These are phyloP conservation scores for Ganoderma resinaceum DNA, from an alignment of 1,284 basidiomycete species.

Conservation along the genomic window DNA sequence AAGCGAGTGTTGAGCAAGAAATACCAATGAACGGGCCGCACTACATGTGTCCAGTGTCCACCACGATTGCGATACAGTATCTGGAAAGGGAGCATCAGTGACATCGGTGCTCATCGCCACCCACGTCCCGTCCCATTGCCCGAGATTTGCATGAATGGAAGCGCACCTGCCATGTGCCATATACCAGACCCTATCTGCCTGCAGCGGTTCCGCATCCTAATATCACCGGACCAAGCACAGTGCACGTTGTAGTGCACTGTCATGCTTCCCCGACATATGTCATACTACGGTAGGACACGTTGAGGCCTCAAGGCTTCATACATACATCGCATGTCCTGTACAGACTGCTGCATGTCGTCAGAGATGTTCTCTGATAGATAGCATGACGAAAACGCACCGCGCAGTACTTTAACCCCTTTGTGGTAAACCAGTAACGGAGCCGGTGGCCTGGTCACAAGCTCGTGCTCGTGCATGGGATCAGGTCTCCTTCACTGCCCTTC, in stretches of 20 bases:
- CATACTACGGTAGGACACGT: neutral
- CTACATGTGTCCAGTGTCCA: too few relatives aligned
- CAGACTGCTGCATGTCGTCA: neutral
- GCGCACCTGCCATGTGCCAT: neutral
- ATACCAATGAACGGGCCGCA: neutral
- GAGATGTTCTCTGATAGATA: neutral
- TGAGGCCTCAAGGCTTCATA: neutral
- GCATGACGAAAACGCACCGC: neutral
- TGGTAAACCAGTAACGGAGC: neutral
- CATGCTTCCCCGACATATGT: neutral
- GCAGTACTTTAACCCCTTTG: neutral
- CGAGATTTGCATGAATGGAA: neutral
- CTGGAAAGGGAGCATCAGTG: neutral
- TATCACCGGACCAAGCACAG: neutral
- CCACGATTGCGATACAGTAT: neutral
- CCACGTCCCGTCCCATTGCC: neutral
- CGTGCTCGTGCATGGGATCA: neutral
- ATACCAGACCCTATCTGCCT: neutral
- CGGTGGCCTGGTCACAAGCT: neutral
- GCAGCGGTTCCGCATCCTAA: neutral
- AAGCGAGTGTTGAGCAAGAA: neutral
- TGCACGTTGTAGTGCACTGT: neutral
- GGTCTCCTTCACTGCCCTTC: neutral
- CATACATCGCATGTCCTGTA: neutral
- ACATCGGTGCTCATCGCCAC: neutral